phyloP scores from a whole-genome alignment of 108 stramenopile genomes.

The Nitzschia putrida region DNA sequence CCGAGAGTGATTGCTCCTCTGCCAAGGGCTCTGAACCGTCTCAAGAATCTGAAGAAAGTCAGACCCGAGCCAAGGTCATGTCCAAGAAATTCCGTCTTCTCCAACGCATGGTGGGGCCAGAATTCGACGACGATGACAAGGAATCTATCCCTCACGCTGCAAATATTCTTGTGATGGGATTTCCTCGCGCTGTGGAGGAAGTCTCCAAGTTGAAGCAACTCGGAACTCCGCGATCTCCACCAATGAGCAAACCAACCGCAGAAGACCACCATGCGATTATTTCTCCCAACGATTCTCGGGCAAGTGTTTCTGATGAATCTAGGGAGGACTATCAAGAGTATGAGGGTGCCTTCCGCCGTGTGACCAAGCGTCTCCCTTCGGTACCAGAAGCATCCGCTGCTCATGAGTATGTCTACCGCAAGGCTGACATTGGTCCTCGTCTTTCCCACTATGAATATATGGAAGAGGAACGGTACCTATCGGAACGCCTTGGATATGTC shows the following conservation, averaged over 20 bases:
- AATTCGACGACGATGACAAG: slow-evolving; percentile 21
- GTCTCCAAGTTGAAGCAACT: background rate
- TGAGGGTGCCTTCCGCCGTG: background rate
- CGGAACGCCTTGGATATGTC: slow-evolving; percentile 1
- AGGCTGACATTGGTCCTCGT: slow-evolving; percentile 30
- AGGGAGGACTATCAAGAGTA: slow-evolving; percentile 19
- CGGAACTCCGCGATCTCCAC: slow-evolving; percentile 5
- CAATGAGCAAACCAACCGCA: slow-evolving; percentile 1
- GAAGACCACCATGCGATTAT: slow-evolving; percentile 7
- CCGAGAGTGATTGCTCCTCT: slow-evolving; percentile 12
- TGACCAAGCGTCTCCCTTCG: slow-evolving; percentile 11
- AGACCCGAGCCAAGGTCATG: slow-evolving; percentile 19
- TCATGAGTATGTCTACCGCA: slow-evolving; percentile 10
- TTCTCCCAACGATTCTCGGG: slow-evolving; percentile 25
- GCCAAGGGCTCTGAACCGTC: slow-evolving; percentile 18
- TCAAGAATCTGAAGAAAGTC: slow-evolving; percentile 19
- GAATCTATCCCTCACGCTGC: slow-evolving; percentile 16
- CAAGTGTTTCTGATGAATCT: slow-evolving; percentile 15
- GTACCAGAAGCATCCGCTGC: slow-evolving; percentile 6
- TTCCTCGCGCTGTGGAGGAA: background rate
- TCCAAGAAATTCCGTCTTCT: slow-evolving; percentile 40
- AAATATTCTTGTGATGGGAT: slow-evolving; percentile 25
- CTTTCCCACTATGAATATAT: slow-evolving; percentile 29
- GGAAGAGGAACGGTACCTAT: slow-evolving; percentile 19
- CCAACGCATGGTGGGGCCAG: slow-evolving; percentile 33